Evolutionary conservation across 2,329 filamentous ascomycete genomes (phyloP), one percentile per base, ranked within the genome.

Genomic region (Aureobasidium zeae): DNA sequence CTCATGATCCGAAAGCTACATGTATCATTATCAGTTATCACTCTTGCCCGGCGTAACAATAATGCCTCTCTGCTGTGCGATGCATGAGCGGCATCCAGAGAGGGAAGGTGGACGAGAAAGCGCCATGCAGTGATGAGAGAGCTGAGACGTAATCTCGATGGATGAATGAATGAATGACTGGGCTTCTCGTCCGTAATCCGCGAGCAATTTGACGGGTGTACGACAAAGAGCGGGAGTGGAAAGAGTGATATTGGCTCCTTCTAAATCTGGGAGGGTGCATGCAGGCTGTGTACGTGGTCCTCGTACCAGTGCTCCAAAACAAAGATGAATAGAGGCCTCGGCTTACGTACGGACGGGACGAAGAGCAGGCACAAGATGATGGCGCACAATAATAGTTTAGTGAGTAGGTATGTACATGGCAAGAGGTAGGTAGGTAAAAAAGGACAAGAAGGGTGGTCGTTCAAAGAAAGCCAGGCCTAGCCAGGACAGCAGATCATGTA

Each of bases 221-320:
- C 25, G 10, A 24, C 37, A 17, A 2, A 12, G 26, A 9, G 20
- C 19, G 37, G 28, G 38, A 12, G 29, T 13, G 16, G 26, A 21
- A 26, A 20, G 26, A 25, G 13, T 19, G 32, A n/a, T 9, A 15
- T 15, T 41, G 28, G 21, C 21, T 16, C 35, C 17, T 31, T 32
- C 37, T 26, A 21, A 43, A 21, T 20, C 19, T 43, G 29, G 38
- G 29, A 21, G 21, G 38, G 21, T 33, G 38, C 38, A 26, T 43
- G 38, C 38, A 33, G 38, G 12, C 29, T 32, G 38, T 22, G 37
- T 28, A 15, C 29, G 38, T 24, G 28, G 13, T 33, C 20, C 38
- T 43, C 30, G 29, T 16, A 43, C 38, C 33, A 28, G 26, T n/a
- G n/a, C 9, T 25, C 19, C 10, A 19, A 20, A 21, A 24, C 15